Evolutionary conservation across 768 basidiomycete species (phyloP).

Genomic region (Xerocomus potaroensis): DNA sequence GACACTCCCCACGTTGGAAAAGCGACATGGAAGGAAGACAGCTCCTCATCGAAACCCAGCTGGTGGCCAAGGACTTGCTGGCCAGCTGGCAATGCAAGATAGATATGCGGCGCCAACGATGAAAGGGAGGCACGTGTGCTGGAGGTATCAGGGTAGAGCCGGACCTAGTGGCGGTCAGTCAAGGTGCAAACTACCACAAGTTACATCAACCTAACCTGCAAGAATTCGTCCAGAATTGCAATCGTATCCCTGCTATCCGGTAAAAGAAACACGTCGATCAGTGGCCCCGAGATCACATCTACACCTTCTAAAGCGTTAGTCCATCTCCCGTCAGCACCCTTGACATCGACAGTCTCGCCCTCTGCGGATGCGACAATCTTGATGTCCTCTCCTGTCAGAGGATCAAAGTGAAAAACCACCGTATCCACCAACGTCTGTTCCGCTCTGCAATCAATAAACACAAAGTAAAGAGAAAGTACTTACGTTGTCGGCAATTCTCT

Average conservation of each 20-base stretch:
- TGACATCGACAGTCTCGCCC: not conserved
- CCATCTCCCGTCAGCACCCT: slow-evolving; percentile 11
- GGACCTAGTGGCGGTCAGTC: slow-evolving; percentile 38
- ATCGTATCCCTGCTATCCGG: slow-evolving; percentile 45
- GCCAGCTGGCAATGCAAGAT: slow-evolving; percentile 53
- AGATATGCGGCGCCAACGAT: slow-evolving; percentile 40
- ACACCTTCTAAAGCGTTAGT: slow-evolving; percentile 49
- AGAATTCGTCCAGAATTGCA: slow-evolving; percentile 68
- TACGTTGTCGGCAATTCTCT: slow-evolving; percentile 61
- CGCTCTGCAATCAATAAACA: slow-evolving; percentile 6
- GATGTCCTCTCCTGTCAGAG: slow-evolving; percentile 70
- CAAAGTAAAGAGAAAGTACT: slow-evolving; percentile 17
- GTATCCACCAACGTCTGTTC: slow-evolving; percentile 60
- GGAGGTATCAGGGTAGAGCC: slow-evolving; percentile 62
- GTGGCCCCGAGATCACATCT: slow-evolving; percentile 56
- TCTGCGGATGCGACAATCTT: slow-evolving; percentile 22
- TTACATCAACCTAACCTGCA: slow-evolving; percentile 49
- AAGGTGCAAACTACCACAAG: not conserved
- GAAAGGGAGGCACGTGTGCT: slow-evolving; percentile 41
- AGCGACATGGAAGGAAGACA: slow-evolving; percentile 46
- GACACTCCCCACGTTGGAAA: slow-evolving; percentile 64
- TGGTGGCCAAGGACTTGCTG: slow-evolving; percentile 57
- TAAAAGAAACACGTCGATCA: slow-evolving; percentile 57
- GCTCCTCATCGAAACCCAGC: slow-evolving; percentile 38
- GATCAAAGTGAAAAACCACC: slow-evolving; percentile 72